phyloP scores from a whole-genome alignment of 805 yeast species.

The Ogataea paradorogensis region DNA sequence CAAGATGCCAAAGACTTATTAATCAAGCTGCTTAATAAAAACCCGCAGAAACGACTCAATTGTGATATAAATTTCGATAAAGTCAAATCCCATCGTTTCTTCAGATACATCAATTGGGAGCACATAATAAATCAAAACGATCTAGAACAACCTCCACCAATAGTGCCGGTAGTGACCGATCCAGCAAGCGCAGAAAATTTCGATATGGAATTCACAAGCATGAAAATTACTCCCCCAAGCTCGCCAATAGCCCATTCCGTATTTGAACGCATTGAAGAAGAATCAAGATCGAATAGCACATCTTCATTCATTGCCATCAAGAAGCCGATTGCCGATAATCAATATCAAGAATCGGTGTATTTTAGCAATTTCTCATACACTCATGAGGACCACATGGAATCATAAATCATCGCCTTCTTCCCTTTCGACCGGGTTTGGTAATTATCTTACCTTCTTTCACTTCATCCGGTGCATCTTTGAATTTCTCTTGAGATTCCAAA shows the following conservation, averaged over 20 bases:
- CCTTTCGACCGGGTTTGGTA: constrained; percentile 30
- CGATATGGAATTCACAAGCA: constrained; percentile 71
- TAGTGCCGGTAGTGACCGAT: constrained; percentile 76
- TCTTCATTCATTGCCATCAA: constrained; percentile 33
- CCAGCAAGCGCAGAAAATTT: constrained; percentile 85
- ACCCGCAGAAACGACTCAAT: constrained; percentile 62
- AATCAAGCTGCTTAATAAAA: constrained; percentile 61
- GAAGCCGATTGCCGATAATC: constrained; percentile 26
- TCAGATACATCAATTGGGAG: constrained; percentile 74
- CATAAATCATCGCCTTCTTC: constrained; percentile 8
- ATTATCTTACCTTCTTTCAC: constrained; percentile 68
- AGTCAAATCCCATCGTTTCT: constrained; percentile 66
- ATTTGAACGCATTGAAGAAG: constrained; percentile 28
- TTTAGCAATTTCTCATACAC: constrained; percentile 34
- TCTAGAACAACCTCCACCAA: constrained; percentile 70
- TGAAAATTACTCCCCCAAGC: constrained; percentile 48
- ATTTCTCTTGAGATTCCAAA: constrained; percentile 68
- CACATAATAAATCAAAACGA: constrained; percentile 47
- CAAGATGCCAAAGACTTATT: constrained; percentile 78
- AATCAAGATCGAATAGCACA: constrained; percentile 31
- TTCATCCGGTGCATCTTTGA: constrained; percentile 68
- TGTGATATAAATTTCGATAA: constrained; percentile 51
- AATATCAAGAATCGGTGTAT: constrained; percentile 31
- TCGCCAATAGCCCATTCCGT: constrained; percentile 30
- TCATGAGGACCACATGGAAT: constrained; percentile 19